Evolutionary conservation across 1,139 yeast species (phyloP).

Genomic region (Blastobotrys elegans): DNA sequence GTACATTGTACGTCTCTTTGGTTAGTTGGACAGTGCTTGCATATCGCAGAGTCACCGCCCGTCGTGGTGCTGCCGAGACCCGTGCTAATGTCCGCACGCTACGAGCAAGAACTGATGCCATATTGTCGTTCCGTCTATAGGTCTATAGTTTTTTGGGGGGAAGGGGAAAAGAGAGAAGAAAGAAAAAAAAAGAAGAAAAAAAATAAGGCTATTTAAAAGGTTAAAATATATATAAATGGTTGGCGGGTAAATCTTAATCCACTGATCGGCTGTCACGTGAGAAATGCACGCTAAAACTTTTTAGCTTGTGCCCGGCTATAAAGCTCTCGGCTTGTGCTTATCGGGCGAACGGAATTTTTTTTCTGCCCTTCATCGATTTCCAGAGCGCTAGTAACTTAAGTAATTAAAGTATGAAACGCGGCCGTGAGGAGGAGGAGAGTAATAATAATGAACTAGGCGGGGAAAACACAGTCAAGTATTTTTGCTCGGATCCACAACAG

Average conservation of each 20-base stretch:
- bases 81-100: background rate
- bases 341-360: background rate
- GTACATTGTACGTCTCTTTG: slow-evolving; percentile 29
- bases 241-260: background rate
- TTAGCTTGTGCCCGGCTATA: no score
- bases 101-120: background rate
- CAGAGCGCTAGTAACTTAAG: no score
- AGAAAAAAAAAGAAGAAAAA: background rate
- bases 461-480: slow-evolving; percentile 2
- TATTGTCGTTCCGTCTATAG: background rate
- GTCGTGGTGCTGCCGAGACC: background rate
- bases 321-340: background rate
- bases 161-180: background rate
- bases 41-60: background rate
- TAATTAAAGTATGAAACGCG: slow-evolving; percentile 11
- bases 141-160: background rate
- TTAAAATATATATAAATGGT: no score
- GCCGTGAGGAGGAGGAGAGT: slow-evolving; percentile 1
- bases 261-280: background rate
- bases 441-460: background rate
- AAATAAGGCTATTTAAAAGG: background rate
- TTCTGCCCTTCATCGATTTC: no score
- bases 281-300: no score
- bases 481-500: no score
- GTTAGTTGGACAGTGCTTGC: slow-evolving; percentile 28